These are phyloP conservation scores for Cephalotrichum gorgonifer DNA, from an alignment of 2,329 filamentous ascomycete species.

Conservation along the genomic window DNA sequence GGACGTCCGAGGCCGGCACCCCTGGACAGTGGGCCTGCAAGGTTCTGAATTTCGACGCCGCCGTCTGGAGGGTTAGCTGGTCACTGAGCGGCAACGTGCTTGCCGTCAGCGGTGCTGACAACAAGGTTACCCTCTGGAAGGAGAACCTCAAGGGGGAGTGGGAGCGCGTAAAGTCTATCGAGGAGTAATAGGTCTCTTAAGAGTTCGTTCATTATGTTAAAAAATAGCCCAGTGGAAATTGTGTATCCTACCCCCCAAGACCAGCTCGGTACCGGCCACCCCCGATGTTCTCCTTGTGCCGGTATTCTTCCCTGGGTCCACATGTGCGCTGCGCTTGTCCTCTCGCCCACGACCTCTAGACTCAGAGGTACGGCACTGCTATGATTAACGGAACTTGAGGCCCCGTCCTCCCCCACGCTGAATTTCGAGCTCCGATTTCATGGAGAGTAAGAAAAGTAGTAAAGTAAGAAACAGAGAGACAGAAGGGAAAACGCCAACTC, in stretches of 20 bases:
- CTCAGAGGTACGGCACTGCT: neutral
- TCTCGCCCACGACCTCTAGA: too few species aligned
- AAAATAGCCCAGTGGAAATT: neutral
- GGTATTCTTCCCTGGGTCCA: neutral
- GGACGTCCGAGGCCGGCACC: conserved; percentile 64
- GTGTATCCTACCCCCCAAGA: neutral
- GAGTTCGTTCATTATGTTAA: neutral
- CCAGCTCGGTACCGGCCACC: neutral
- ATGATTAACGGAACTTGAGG: too few species aligned
- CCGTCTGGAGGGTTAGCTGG: conserved; percentile 96
- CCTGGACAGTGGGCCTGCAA: conserved; percentile 74
- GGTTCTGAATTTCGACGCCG: conserved; percentile 75
- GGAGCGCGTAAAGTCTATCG: conserved; percentile 95
- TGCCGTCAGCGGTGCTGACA: conserved; percentile 87
- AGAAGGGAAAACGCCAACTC: neutral
- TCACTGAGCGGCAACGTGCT: conserved; percentile 93
- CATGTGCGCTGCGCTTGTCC: neutral
- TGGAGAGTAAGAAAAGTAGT: neutral
- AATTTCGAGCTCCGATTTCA: neutral
- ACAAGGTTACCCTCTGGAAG: conserved; percentile 97
- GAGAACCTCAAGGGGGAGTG: conserved; percentile 94
- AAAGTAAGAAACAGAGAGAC: neutral
- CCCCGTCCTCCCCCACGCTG: too few species aligned
- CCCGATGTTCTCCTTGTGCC: neutral
- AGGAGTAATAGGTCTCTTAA: conserved; percentile 54